These are phyloP conservation scores for Chimonanthus salicifolius DNA, from an alignment of 164 flowering plant genomes.

Conservation along the genomic window DNA sequence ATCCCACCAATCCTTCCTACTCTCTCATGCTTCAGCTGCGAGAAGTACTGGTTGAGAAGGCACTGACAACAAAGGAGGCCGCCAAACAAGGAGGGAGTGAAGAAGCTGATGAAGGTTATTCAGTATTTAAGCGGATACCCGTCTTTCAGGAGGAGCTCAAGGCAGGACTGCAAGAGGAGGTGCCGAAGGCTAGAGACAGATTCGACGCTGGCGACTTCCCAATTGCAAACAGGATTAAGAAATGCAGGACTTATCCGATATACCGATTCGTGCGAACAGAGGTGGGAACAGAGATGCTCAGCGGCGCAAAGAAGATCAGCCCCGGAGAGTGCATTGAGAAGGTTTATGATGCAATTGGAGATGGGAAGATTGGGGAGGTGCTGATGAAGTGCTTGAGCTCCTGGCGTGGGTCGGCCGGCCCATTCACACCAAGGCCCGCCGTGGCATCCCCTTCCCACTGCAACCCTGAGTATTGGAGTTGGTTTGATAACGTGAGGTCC, in stretches of 20 bases:
- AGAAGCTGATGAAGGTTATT: constrained; percentile 11
- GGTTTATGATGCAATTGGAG: constrained; percentile 37
- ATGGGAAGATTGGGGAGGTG: constrained; percentile 37
- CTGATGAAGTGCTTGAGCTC: constrained; percentile 29
- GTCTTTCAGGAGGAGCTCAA: constrained; percentile 35
- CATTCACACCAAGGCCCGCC: constrained; percentile 20
- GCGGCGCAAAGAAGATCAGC: constrained; percentile 37
- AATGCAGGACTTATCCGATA: constrained; percentile 43
- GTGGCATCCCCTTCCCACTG: constrained; percentile 18
- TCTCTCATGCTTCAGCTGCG: constrained; percentile 29
- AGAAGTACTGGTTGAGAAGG: constrained; percentile 34
- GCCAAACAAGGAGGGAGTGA: not conserved
- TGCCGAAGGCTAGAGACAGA: constrained; percentile 30
- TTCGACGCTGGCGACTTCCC: constrained; percentile 32
- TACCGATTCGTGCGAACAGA: constrained; percentile 36
- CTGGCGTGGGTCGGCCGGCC: constrained; percentile 26
- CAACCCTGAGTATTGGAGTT: constrained; percentile 23
- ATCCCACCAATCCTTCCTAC: constrained; percentile 37
- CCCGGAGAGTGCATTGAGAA: constrained; percentile 55
- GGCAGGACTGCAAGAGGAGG: constrained; percentile 21
- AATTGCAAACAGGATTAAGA: constrained; percentile 32
- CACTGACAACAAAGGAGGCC: constrained; percentile 16
- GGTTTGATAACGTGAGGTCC: constrained; percentile 22
- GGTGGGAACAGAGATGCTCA: constrained; percentile 37
- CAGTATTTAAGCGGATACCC: constrained; percentile 38